Percentiles rank a stretch among this genome's conserved stretches.
phyloP scores from a whole-genome alignment of 2,329 filamentous ascomycete genomes.

The Zymoseptoria crescenta region DNA sequence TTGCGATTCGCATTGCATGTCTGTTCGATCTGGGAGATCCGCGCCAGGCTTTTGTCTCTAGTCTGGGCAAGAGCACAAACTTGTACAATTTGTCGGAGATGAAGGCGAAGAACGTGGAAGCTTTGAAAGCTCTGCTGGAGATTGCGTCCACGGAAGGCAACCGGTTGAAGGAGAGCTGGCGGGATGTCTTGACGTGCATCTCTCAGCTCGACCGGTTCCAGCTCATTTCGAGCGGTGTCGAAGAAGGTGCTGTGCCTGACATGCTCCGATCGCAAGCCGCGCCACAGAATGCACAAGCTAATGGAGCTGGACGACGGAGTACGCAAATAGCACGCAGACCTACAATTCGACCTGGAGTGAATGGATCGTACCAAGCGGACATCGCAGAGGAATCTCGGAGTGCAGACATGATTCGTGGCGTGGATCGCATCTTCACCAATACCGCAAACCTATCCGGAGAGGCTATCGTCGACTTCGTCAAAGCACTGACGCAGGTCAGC shows the following conservation, averaged over 20 bases:
- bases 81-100: conserved; percentile 94
- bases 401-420: conserved; percentile 82
- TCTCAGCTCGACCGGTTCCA: conserved; percentile 94
- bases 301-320: conserved; percentile 19
- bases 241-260: conserved; percentile 86
- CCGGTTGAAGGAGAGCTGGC: conserved; percentile 80
- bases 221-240: conserved; percentile 87
- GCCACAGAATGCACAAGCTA: conserved; percentile 9
- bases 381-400: conserved; percentile 89
- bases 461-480: conserved; percentile 91
- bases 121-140: conserved; percentile 82
- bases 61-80: conserved; percentile 87
- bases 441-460: conserved; percentile 89
- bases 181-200: conserved; percentile 88
- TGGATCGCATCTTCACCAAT: conserved; percentile 94
- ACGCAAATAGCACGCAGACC: conserved; percentile 52
- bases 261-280: conserved; percentile 60
- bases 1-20: conserved; percentile 88
- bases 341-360: conserved; percentile 38
- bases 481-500: conserved; percentile 86
- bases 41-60: conserved; percentile 87
- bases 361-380: conserved; percentile 54
- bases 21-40: conserved; percentile 90
- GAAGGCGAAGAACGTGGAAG: conserved; percentile 92
- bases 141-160: conserved; percentile 91